Conservation (phyloP, 164 flowering plant species). For the Aristolochia fimbriata region DNA sequence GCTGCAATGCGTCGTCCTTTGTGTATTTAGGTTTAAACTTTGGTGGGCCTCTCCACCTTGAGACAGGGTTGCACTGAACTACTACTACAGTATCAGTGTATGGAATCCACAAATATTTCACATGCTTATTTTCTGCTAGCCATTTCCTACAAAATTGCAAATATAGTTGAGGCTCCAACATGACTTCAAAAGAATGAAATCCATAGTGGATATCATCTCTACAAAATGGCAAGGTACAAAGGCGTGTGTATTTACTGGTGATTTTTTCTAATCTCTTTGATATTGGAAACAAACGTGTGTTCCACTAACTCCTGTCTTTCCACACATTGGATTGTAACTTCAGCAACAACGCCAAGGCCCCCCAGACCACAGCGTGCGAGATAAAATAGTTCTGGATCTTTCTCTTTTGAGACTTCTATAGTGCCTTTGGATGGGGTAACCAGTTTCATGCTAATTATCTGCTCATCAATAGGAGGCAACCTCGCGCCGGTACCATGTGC, state of each 20-base stretch:
- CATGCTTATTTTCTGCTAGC: slow-evolving; percentile 88
- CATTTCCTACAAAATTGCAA: slow-evolving; percentile 50
- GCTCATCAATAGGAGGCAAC: slow-evolving; percentile 97
- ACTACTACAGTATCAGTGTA: slow-evolving; percentile 91
- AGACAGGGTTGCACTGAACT: slow-evolving; percentile 84
- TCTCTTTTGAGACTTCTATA: slow-evolving; percentile 83
- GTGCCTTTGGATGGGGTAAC: slow-evolving; percentile 97
- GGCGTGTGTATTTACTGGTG: slow-evolving; percentile 54
- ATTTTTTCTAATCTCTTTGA: slow-evolving; percentile 80
- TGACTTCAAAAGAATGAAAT: not conserved
- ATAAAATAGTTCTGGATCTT: slow-evolving; percentile 87
- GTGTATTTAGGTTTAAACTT: slow-evolving; percentile 76
- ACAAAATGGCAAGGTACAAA: too few species aligned
- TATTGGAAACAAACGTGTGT: slow-evolving; percentile 71
- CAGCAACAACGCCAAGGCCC: slow-evolving; percentile 96
- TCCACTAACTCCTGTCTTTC: slow-evolving; percentile 94
- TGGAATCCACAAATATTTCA: slow-evolving; percentile 90
- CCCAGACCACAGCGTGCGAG: slow-evolving; percentile 97
- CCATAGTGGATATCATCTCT: not conserved
- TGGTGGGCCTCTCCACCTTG: slow-evolving; percentile 79
- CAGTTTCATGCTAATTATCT: slow-evolving; percentile 86
- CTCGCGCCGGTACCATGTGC: slow-evolving; percentile 99
- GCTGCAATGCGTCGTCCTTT: slow-evolving; percentile 79
- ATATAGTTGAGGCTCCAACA: not conserved
- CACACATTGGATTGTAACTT: slow-evolving; percentile 96